Base-by-base conservation (phyloP, 2,329 filamentous ascomycete genomes). In the Colletotrichum tropicale region DNA sequence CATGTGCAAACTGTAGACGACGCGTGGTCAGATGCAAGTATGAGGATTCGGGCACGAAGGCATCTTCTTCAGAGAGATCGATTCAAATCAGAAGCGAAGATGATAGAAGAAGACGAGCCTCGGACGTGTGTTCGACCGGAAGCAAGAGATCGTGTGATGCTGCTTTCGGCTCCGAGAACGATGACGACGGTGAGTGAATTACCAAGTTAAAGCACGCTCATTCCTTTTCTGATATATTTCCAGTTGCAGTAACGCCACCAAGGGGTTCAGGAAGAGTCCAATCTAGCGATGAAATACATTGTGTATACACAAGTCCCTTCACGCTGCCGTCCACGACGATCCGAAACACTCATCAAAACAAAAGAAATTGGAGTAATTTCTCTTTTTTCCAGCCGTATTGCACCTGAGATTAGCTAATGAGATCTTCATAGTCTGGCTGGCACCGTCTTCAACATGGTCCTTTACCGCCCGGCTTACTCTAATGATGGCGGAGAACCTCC, bases 331-430 rank as follows among this genome's bases (percentile, higher is more conserved):
- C 81, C 26, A 80, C 80, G 28, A 80, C 79, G 12, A 80, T 84
- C 4, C 81, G 79, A 71, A 84, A 81, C 43, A 78, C 78, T 0
- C 77, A 81, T n/a, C 79, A 78, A 15, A 82, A 82, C 28, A 81
- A 78, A 55, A 79, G 81, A 6, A 81, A 80, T 15, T 86, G 85
- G 85, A 85, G 85, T 86, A 70, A 70, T 83, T 81, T 6, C 32
- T 55, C 8, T 12, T 12, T 10, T 56, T 24, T 48, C 26, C 18
- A 13, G 18, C 38, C 9, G 5, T 13, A 21, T 52, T 52, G n/a
- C 43, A 21, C 10, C 30, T 0, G 48, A 66, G 8, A 6, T 2
- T 2, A 38, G 32, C 43, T 52, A 7, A 34, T 28, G 34, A 76
- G 69, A 36, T 24, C 1, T 62, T 71, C 16, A 67, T 24, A 82